Evolutionary conservation across 495 filamentous ascomycete genomes (phyloP).

Genomic region (Penicillium atrosanguineum): DNA sequence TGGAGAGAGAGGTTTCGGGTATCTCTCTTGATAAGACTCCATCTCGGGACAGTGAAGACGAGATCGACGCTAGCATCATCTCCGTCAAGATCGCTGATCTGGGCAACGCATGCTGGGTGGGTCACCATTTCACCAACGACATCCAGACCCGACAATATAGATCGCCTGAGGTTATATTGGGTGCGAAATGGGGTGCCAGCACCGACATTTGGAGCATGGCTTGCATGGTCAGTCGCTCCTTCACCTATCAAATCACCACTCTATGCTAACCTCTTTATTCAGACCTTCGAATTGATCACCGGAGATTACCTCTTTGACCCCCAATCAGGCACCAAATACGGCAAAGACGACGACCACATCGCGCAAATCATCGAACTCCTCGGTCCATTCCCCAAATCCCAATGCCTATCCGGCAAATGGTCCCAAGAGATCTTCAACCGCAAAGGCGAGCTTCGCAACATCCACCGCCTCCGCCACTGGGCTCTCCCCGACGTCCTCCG

Average conservation of each 20-base stretch:
- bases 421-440: conserved; percentile 98
- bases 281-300: conserved; percentile 98
- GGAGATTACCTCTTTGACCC: conserved; percentile 99
- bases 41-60: conserved; percentile 40
- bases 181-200: conserved; percentile 96
- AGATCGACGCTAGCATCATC: conserved; percentile 69
- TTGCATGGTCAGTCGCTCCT: conserved; percentile 72
- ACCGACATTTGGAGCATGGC: conserved; percentile 99
- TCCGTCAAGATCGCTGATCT: conserved; percentile 99
- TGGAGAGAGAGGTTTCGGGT: conserved; percentile 89
- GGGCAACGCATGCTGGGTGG: conserved; percentile 97
- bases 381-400: conserved; percentile 86
- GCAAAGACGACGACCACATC: conserved; percentile 99
- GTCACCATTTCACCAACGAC: conserved; percentile 98
- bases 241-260: too few relatives aligned
- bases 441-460: conserved; percentile 96
- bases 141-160: conserved; percentile 98
- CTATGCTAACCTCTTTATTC: conserved; percentile 2
- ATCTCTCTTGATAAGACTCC: conserved; percentile 84
- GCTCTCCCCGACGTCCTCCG: conserved; percentile 87
- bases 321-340: conserved; percentile 98
- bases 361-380: conserved; percentile 98
- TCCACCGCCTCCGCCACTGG: conserved; percentile 96
- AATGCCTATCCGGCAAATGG: conserved; percentile 92
- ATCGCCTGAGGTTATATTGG: conserved; percentile 94